These are phyloP conservation scores for Elsinoe batatas DNA, from an alignment of 2,329 filamentous ascomycete genomes.

Conservation along the genomic window DNA sequence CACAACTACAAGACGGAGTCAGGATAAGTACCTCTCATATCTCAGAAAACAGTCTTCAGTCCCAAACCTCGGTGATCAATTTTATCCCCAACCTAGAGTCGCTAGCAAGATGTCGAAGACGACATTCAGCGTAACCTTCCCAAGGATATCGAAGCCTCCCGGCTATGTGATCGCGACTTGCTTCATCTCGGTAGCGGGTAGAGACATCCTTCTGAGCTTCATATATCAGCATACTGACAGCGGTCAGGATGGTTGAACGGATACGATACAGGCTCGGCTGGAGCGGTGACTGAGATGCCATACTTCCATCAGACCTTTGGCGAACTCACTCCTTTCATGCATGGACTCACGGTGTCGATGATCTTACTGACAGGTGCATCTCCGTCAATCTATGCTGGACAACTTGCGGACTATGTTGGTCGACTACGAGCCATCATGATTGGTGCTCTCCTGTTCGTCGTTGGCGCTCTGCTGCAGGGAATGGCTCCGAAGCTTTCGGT, in stretches of 20 bases:
- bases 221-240: constrained; percentile 11
- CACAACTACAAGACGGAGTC: not conserved
- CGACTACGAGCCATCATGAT: constrained; percentile 41
- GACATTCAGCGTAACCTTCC: not conserved
- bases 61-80: no score
- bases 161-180: constrained; percentile 18
- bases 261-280: constrained; percentile 46
- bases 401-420: constrained; percentile 46
- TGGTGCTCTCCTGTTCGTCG: constrained; percentile 43
- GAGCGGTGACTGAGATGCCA: constrained; percentile 50
- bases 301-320: constrained; percentile 44
- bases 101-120: not conserved
- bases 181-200: constrained; percentile 17
- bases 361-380: constrained; percentile 48
- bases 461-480: constrained; percentile 46
- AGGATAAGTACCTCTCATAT: not conserved
- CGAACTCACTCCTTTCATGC: constrained; percentile 40
- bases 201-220: not conserved
- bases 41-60: not conserved
- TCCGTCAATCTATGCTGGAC: constrained; percentile 47
- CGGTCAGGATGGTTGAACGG: constrained; percentile 16
- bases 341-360: constrained; percentile 50
- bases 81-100: no score
- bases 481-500: constrained; percentile 38
- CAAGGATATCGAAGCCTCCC: constrained; percentile 3